Evolutionary conservation across 805 yeast species (phyloP), one percentile per base, ranked within the genome.

Genomic region (Metschnikowia matae): DNA sequence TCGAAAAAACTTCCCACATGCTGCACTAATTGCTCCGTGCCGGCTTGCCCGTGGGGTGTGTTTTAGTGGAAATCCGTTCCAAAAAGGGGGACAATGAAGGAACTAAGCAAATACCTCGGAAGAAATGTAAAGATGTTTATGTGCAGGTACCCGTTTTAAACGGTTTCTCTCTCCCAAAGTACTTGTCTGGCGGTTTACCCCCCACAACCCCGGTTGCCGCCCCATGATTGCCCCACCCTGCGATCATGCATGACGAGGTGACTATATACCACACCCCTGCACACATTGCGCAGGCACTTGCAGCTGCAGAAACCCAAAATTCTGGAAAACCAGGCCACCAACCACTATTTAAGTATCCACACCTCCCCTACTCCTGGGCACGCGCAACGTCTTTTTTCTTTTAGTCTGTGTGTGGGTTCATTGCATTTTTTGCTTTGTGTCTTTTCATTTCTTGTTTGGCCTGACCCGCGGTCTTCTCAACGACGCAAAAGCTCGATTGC

Each of bases 181-280:
- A 8, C 15, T 5, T 34, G n/a, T 21, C 14, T n/a, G 18, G 15
- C 15, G 15, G 31, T 14, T 3, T 23, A n/a, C 35, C 35, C 34
- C 34, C 43, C 34, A 7, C 23, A 15, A 6, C 23, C 37, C 18
- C 40, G 32, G 40, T 26, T 23, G 46, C 40, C 20, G 34, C 29
- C 46, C 46, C 46, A 26, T 23, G 31, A 35, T 35, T 44, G 46
- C 46, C 46, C 46, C 46, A 44, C 46, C 46, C 17, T 26, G 40
- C 23, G 13, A 35, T n/a, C 21, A 44, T 44, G 46, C 46, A 35
- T 17, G 14, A 15, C 1, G 6, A 10, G 3, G 21, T 17, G 8
- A 0, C 6, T 43, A 23, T 23, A 14, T 26, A n/a, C 40, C 6
- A 23, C 4, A 2, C 6, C 17, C 18, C 26, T 4, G 34, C 46